phyloP scores from a whole-genome alignment of 1,284 basidiomycete genomes.

The Sporisorium reilianum region DNA sequence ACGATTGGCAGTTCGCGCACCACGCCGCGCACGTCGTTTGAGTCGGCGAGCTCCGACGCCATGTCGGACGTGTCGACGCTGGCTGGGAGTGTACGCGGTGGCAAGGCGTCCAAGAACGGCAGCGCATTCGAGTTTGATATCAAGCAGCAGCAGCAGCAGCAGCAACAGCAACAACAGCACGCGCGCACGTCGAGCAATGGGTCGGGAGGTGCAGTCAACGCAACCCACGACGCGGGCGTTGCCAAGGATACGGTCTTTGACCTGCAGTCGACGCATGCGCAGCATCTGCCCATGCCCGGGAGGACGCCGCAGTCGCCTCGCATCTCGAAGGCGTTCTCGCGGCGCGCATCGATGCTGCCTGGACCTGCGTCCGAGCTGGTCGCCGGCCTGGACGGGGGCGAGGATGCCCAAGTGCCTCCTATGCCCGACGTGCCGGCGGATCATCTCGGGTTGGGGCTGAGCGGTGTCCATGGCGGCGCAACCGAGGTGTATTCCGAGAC shows the following conservation, averaged over 20 bases:
- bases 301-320: constrained; percentile 44
- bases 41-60: constrained; percentile 38
- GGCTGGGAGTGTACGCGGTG: constrained; percentile 37
- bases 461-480: constrained; percentile 16
- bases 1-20: constrained; percentile 37
- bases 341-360: constrained; percentile 58
- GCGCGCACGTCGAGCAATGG: not conserved
- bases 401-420: constrained; percentile 33
- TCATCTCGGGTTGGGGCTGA: constrained; percentile 26
- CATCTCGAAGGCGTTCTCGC: constrained; percentile 58
- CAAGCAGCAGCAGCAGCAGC: constrained; percentile 32
- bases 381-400: constrained; percentile 31
- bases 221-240: constrained; percentile 41
- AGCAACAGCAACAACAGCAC: constrained; percentile 1
- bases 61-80: constrained; percentile 52
- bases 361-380: constrained; percentile 60
- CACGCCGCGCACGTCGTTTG: constrained; percentile 38
- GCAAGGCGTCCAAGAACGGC: constrained; percentile 17
- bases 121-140: constrained; percentile 48
- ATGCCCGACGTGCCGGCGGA: constrained; percentile 47
- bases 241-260: constrained; percentile 62
- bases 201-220: not conserved
- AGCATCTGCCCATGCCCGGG: constrained; percentile 36
- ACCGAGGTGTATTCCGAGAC: constrained; percentile 46
- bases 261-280: constrained; percentile 54